Evolutionary conservation across 2,329 filamentous ascomycete species (phyloP), one percentile per base, ranked within the genome.

Genomic region (Aciculosporium take): DNA sequence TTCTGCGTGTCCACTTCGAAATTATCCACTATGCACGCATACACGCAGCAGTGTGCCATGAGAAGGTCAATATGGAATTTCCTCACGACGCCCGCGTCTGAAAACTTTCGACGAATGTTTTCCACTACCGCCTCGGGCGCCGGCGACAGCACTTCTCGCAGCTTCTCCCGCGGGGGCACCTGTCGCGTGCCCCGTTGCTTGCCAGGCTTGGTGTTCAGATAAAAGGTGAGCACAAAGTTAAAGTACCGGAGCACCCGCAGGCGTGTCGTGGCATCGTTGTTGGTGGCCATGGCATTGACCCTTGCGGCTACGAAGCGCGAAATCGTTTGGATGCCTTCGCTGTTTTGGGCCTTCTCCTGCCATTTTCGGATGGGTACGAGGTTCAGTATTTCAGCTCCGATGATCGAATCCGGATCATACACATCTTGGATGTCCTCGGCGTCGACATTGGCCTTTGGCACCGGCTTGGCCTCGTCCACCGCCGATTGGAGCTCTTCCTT

Each of bases 41-140:
- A 68, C 1, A 74, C 81, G 51, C 78, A 81, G 52, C 82, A 75
- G 59, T 87, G 80, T 13, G 82, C 84, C 53, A 79, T 76, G 25
- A 88, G 62, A 46, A 84, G 68, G 54, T 89, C 81, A 25, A 71
- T 62, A 55, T 86, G 76, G 64, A 77, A 82, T 55, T 83, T 84
- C 42, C 76, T 72, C 62, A 89, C 74, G 45, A 74, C 68, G 18
- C 71, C 72, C 27, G 61, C 66, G 32, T 78, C 69, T 1, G 76
- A 76, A 54, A 88, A 89, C 51, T 77, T 82, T 53, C 78, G 70
- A 42, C 78, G 70, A 24, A 86, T 77, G 46, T 68, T 71, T 51
- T 81, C 77, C 29, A 84, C 63, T 7, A 88, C 70, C 0, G 68
- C 64, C 46, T 77, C 72, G 0, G 77, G 74, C 5, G 74, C 72